Percentiles rank a stretch among this genome's conserved stretches.
Evolutionary conservation across 805 yeast genomes (phyloP).

Genomic region (Kodamaea jinghongensis): DNA sequence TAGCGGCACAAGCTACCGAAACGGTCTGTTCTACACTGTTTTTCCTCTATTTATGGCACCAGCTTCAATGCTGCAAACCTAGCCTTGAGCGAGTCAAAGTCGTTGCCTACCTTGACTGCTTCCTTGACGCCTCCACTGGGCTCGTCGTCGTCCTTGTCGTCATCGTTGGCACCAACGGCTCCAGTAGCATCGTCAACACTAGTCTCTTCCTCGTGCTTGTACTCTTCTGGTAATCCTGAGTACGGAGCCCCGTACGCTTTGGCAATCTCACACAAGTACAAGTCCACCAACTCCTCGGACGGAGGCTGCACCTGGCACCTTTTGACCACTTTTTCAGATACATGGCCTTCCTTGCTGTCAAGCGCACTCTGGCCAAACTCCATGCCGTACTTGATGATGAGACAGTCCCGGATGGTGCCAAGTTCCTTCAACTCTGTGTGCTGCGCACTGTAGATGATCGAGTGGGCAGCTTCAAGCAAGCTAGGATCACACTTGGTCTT

Average conservation of each 20-base stretch:
- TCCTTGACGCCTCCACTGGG: constrained; percentile 13
- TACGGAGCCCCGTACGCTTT: constrained; percentile 74
- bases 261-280: constrained; percentile 79
- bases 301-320: constrained; percentile 72
- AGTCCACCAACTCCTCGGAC: constrained; percentile 54
- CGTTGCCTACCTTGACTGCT: constrained; percentile 34
- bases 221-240: constrained; percentile 44
- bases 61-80: constrained; percentile 72
- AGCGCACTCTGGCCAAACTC: constrained; percentile 60
- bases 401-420: constrained; percentile 54
- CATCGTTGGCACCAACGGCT: constrained; percentile 19
- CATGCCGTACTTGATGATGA: constrained; percentile 61
- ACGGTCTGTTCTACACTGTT: too few relatives aligned
- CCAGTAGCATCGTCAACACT: constrained; percentile 6
- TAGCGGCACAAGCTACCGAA: too few relatives aligned
- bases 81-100: constrained; percentile 63
- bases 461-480: constrained; percentile 71
- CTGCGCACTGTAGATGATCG: constrained; percentile 66
- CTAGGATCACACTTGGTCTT: constrained; percentile 51
- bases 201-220: constrained; percentile 16
- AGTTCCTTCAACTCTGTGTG: constrained; percentile 78
- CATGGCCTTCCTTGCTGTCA: constrained; percentile 47
- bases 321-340: constrained; percentile 65
- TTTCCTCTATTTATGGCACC: constrained; percentile 1
- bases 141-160: constrained; percentile 30